Base-by-base conservation (phyloP, 1,139 yeast genomes). In the Citeromyces siamensis region DNA sequence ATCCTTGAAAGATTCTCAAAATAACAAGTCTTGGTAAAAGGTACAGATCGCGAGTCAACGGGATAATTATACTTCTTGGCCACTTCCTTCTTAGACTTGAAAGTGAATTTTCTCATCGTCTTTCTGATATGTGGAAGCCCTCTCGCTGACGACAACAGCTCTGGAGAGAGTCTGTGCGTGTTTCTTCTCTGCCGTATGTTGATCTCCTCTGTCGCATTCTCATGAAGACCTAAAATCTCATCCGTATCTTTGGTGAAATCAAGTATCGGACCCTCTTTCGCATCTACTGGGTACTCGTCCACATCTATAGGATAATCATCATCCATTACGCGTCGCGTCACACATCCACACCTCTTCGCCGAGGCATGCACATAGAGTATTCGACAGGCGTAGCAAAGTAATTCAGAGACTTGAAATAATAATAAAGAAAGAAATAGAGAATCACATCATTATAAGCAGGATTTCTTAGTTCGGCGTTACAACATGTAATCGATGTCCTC, bases 1-100 rank as follows among this genome's bases (percentile, higher is more conserved):
- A 54, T 41, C 12, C 46, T 39, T 6, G 54, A 44, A 32, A 54
- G 40, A 41, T 54, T 54, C 21, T 50, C 46, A 34, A 43, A 50
- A 41, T 51, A 53, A 37, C 46, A 47, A 12, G 51, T 43, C 14
- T 38, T 39, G 9, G 40, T 43, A 32, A 39, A 39, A n/a, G 28
- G 28, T 8, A 23, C 28, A 12, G 28, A 23, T 23, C 28, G 28
- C 28, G 28, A 23, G n/a, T 37, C 32, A n/a, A 41, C 33, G 23
- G 34, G 19, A 9, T 37, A 16, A 13, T 23, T 35, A 13, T 28
- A 21, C 6, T 37, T 27, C 10, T 38, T 41, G 23, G 40, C 40
- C 29, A 40, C 36, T n/a, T 41, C 36, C 8, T 18, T 14, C 8
- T 37, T 31, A 5, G 18, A n/a, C 3, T 23, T 23, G 41, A 52